Evolutionary conservation across 371 early-diverging fungal genomes (phyloP).

Genomic region (Mucor plumbeus): DNA sequence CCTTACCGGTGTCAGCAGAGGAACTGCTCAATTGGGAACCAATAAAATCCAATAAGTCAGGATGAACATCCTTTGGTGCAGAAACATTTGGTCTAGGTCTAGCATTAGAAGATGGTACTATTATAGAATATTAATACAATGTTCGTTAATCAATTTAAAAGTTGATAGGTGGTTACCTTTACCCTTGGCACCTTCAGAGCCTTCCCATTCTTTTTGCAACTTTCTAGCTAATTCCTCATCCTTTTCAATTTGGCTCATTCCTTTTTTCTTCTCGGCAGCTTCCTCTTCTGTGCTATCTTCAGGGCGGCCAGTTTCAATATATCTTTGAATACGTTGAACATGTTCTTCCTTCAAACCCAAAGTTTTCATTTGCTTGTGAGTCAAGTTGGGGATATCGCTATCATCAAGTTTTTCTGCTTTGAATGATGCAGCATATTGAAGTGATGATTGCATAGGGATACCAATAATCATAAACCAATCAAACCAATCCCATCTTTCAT

Average conservation of each 20-base stretch:
- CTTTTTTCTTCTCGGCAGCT: slow-evolving; percentile 31
- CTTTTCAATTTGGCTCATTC: slow-evolving; percentile 29
- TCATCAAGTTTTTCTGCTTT: slow-evolving; percentile 85
- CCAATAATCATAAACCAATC: slow-evolving; percentile 84
- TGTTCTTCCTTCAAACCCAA: slow-evolving; percentile 87
- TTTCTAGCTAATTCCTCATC: slow-evolving; percentile 80
- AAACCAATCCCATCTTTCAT: slow-evolving; percentile 86
- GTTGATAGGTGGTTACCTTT: slow-evolving; percentile 25
- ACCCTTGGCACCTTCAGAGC: slow-evolving; percentile 35
- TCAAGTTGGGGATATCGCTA: slow-evolving; percentile 73
- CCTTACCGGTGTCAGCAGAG: slow-evolving; percentile 15
- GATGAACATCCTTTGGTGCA: slow-evolving; percentile 54
- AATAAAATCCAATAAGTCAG: slow-evolving; percentile 45
- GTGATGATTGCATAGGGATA: slow-evolving; percentile 73
- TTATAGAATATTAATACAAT: not conserved
- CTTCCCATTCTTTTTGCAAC: slow-evolving; percentile 63
- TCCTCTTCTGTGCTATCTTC: slow-evolving; percentile 47
- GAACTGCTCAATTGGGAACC: slow-evolving; percentile 33
- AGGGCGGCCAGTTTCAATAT: slow-evolving; percentile 49
- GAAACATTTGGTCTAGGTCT: slow-evolving; percentile 50
- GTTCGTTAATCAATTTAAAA: not conserved
- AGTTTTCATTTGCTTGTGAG: slow-evolving; percentile 72
- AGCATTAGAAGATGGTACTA: slow-evolving; percentile 23
- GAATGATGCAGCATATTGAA: slow-evolving; percentile 81
- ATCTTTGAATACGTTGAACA: slow-evolving; percentile 76